These are phyloP conservation scores for Aristolochia californica DNA, from an alignment of 164 flowering plant genomes.

Conservation along the genomic window DNA sequence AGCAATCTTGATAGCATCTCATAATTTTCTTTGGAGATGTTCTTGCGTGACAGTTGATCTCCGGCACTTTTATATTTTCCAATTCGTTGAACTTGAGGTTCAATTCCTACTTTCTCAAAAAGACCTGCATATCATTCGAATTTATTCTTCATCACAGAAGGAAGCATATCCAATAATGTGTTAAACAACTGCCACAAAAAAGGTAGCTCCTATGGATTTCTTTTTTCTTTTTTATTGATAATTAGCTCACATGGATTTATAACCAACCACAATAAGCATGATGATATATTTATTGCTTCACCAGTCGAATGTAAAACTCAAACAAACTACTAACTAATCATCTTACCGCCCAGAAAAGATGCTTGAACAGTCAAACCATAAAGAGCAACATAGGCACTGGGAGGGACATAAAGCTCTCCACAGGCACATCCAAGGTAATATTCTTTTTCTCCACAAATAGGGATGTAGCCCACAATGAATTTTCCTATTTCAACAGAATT, in stretches of 20 bases:
- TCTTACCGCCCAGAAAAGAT: constrained; percentile 82
- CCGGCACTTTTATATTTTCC: constrained; percentile 99
- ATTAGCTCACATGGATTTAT: too few species aligned
- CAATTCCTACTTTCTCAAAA: constrained; percentile 77
- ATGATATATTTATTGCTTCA: too few species aligned
- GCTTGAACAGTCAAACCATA: constrained; percentile 84
- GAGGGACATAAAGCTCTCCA: constrained; percentile 83
- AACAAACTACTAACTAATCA: neutral
- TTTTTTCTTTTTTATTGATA: too few species aligned
- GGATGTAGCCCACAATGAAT: constrained; percentile 57
- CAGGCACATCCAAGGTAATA: constrained; percentile 89
- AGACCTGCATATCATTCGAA: constrained; percentile 38
- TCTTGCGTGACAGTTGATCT: constrained; percentile 76
- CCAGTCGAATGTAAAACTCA: too few species aligned
- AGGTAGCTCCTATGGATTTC: too few species aligned
- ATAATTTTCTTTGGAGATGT: constrained; percentile 72
- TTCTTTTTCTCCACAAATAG: constrained; percentile 77
- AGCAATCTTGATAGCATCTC: constrained; percentile 87
- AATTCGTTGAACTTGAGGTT: constrained; percentile 79
- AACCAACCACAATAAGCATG: too few species aligned
- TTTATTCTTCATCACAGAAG: too few species aligned
- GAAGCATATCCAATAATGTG: too few species aligned
- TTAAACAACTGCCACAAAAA: too few species aligned
- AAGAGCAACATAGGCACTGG: constrained; percentile 75
- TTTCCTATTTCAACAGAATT: constrained; percentile 42